A percentile compares a stretch with the other conserved stretches of the same genome.
Evolutionary conservation across 495 filamentous ascomycete genomes (phyloP).

Genomic region (Penicillium lagena): DNA sequence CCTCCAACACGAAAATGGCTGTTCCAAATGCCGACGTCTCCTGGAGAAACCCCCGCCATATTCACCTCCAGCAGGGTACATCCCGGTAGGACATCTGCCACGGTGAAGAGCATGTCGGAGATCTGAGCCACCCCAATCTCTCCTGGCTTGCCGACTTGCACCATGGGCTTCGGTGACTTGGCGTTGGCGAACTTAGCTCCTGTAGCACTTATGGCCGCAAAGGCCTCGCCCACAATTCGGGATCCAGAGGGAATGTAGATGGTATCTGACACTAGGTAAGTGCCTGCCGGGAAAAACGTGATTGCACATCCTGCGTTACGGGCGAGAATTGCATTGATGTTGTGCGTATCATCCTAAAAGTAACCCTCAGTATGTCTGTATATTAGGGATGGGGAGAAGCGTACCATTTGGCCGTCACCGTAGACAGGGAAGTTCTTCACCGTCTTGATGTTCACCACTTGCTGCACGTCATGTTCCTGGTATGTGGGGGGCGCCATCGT

Average conservation of each 20-base stretch:
- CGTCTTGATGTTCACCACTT: constrained; percentile 13
- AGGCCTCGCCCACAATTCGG: constrained; percentile 44
- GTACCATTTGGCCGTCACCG: constrained; percentile 9
- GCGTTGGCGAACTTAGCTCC: constrained; percentile 45
- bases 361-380: too few relatives aligned
- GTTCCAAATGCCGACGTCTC: constrained; percentile 54
- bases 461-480: constrained; percentile 25
- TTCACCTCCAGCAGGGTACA: constrained; percentile 68
- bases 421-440: constrained; percentile 7
- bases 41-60: constrained; percentile 40
- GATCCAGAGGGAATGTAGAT: constrained; percentile 43
- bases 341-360: constrained; percentile 2
- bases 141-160: constrained; percentile 44
- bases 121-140: constrained; percentile 48
- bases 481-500: constrained; percentile 38
- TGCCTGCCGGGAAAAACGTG: constrained; percentile 51
- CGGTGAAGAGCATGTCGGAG: constrained; percentile 44
- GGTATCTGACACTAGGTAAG: constrained; percentile 47
- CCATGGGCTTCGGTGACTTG: constrained; percentile 41
- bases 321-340: constrained; percentile 39
- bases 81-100: constrained; percentile 63
- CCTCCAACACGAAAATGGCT: constrained; percentile 48
- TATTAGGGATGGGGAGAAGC: too few relatives aligned
- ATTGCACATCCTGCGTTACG: constrained; percentile 26
- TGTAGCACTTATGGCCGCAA: constrained; percentile 32